phyloP scores from a whole-genome alignment of 1,284 basidiomycete genomes.

The Fistulinella staudtii region DNA sequence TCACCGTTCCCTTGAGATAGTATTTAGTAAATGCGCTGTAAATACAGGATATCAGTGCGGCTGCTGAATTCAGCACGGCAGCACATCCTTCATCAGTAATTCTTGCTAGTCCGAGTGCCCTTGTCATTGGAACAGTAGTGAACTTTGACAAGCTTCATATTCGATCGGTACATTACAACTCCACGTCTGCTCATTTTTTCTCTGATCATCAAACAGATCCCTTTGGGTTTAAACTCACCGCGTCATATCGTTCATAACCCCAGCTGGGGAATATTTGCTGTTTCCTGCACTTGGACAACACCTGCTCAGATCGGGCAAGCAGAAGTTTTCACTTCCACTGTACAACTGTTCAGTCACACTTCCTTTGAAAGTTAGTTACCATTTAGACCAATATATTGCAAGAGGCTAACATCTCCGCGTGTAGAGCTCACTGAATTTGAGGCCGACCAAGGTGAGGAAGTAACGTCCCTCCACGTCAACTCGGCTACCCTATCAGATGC shows the following conservation, averaged over 20 bases:
- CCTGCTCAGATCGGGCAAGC: constrained; percentile 55
- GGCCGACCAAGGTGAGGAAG: constrained; percentile 54
- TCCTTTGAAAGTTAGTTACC: constrained; percentile 54
- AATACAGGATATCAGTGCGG: constrained; percentile 57
- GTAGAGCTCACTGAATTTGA: constrained; percentile 53
- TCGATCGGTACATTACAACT: constrained; percentile 53
- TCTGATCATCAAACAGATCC: constrained; percentile 45
- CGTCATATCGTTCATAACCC: constrained; percentile 58
- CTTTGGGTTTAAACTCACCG: constrained; percentile 66
- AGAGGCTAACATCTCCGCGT: constrained; percentile 9
- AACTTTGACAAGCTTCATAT: constrained; percentile 81
- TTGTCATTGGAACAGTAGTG: constrained; percentile 64
- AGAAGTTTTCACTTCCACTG: constrained; percentile 48
- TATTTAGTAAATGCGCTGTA: background rate
- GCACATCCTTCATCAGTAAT: constrained; percentile 53
- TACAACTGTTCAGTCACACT: constrained; percentile 65
- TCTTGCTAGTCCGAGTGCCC: constrained; percentile 50
- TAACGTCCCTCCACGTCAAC: constrained; percentile 51
- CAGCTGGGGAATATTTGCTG: constrained; percentile 54
- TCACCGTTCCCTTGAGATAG: background rate
- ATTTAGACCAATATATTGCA: background rate
- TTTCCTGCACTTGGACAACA: constrained; percentile 52
- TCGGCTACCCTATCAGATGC: constrained; percentile 30
- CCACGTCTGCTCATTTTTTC: background rate
- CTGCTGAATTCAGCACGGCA: constrained; percentile 46